Conservation (phyloP, 2,329 filamentous ascomycete species). For the Colletotrichum endophyticum region DNA sequence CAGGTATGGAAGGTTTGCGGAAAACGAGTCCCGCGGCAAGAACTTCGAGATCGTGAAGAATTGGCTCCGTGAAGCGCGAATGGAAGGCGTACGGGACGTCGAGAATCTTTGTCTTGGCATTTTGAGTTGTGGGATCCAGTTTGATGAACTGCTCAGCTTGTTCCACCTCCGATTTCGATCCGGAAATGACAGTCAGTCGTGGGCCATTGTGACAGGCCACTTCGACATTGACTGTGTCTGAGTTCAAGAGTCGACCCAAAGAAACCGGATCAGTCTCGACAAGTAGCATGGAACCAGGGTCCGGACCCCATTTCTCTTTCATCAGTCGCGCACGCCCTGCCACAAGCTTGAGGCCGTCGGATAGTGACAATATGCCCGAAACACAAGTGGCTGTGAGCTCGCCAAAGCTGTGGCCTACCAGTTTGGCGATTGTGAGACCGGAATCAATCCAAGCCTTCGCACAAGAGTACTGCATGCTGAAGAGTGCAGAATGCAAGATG, state of each 20-base stretch:
- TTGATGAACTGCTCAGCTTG: neutral
- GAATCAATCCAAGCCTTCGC: neutral
- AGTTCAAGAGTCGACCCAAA: neutral
- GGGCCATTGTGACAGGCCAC: conserved; percentile 55
- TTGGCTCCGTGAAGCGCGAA: conserved; percentile 41
- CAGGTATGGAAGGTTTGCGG: neutral
- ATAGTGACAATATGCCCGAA: conserved; percentile 31
- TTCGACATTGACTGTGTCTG: conserved; percentile 22
- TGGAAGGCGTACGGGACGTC: conserved; percentile 54
- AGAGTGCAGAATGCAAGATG: conserved; percentile 35
- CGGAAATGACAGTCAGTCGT: conserved; percentile 45
- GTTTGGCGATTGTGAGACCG: neutral
- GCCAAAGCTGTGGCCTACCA: conserved; percentile 41
- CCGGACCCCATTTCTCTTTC: conserved; percentile 34
- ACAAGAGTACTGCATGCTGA: neutral
- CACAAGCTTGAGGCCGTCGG: conserved; percentile 34
- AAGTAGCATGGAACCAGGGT: conserved; percentile 43
- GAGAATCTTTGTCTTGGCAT: conserved; percentile 37
- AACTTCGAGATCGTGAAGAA: conserved; percentile 30
- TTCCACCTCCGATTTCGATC: conserved; percentile 35
- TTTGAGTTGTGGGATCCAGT: too few relatives aligned
- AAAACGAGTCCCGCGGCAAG: conserved; percentile 22
- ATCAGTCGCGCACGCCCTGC: conserved; percentile 32
- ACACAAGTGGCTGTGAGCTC: conserved; percentile 45
- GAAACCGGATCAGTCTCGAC: conserved; percentile 33